phyloP scores from a whole-genome alignment of 1,284 basidiomycete species.

The Cryptococcus deneoformans region DNA sequence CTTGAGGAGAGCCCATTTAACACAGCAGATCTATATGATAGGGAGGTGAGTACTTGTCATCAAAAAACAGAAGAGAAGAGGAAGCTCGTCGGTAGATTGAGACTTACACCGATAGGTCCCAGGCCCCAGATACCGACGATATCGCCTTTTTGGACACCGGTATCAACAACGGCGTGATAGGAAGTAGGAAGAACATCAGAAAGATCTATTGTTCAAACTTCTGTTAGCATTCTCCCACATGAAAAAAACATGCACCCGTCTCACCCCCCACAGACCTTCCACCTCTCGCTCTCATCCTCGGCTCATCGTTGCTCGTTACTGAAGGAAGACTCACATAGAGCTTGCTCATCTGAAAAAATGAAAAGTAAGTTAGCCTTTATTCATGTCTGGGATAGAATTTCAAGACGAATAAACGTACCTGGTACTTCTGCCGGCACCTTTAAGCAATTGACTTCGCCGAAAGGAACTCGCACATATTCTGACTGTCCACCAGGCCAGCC shows the following conservation, averaged over 20 bases:
- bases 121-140: conserved; percentile 50
- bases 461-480: conserved; percentile 59
- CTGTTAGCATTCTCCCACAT: background rate
- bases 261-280: background rate
- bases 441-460: conserved; percentile 65
- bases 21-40: conserved; percentile 53
- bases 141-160: conserved; percentile 56
- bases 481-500: conserved; percentile 69
- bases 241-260: background rate
- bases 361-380: background rate
- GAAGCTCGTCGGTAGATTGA: background rate
- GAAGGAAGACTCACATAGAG: conserved; percentile 22
- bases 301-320: background rate
- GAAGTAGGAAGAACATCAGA: conserved; percentile 70
- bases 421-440: conserved; percentile 64
- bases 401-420: conserved; percentile 52
- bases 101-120: conserved; percentile 19
- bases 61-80: background rate
- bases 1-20: conserved; percentile 63
- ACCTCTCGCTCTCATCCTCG: background rate
- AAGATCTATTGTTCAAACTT: conserved; percentile 48
- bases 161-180: conserved; percentile 61
- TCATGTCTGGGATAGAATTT: background rate
- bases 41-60: background rate
- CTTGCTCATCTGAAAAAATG: conserved; percentile 24